Evolutionary conservation across 2,329 filamentous ascomycete species (phyloP).

Genomic region (Colletotrichum musicola): DNA sequence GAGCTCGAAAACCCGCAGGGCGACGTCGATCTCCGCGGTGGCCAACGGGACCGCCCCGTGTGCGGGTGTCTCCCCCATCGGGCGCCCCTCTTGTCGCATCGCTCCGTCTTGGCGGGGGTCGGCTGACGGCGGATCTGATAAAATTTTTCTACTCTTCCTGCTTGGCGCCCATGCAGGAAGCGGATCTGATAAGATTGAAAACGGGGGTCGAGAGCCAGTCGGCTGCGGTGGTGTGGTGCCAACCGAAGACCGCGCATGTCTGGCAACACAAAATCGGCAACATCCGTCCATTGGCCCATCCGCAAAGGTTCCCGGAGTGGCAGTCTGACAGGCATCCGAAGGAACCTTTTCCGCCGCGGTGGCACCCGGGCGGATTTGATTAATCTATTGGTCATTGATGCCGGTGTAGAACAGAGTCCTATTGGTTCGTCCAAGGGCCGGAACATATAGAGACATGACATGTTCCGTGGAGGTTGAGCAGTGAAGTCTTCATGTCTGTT

Average conservation of each 20-base stretch:
- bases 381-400: neutral
- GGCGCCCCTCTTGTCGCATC: slow-evolving; percentile 15
- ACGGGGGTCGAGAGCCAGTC: neutral
- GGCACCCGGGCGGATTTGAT: neutral
- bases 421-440: neutral
- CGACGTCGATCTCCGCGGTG: no score
- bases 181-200: slow-evolving; percentile 34
- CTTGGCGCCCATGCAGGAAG: slow-evolving; percentile 26
- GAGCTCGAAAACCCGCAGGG: no score
- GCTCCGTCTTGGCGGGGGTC: slow-evolving; percentile 17
- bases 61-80: neutral
- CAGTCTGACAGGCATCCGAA: neutral
- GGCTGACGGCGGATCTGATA: slow-evolving; percentile 32
- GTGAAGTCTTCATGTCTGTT: neutral
- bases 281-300: neutral
- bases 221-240: neutral
- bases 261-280: no score
- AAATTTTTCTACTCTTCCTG: slow-evolving; percentile 13
- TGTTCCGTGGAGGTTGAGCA: neutral
- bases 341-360: neutral
- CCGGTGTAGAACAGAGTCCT: neutral
- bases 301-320: neutral
- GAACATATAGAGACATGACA: neutral
- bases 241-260: slow-evolving; percentile 2
- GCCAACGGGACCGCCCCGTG: no score